A percentile compares a stretch with the other conserved stretches of the same genome.
Evolutionary conservation across 1,139 yeast species (phyloP).

Genomic region (Suhomyces yuchorum): DNA sequence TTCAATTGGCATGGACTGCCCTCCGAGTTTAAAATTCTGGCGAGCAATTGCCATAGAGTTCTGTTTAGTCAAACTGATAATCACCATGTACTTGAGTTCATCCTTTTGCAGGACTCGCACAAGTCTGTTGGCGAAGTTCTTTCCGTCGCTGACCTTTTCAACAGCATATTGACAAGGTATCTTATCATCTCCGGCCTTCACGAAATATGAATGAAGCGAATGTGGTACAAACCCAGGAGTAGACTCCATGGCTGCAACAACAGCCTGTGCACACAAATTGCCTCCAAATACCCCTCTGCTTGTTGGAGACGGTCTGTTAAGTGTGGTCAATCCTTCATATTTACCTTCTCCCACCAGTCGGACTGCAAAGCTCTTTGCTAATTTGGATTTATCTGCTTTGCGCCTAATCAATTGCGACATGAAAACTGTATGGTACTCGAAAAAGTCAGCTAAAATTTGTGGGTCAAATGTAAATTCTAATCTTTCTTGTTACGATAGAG

Average conservation of each 20-base stretch:
- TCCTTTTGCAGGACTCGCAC: slow-evolving; percentile 33
- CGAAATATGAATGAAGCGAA: slow-evolving; percentile 45
- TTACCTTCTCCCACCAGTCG: slow-evolving; percentile 14
- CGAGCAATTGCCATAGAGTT: slow-evolving; percentile 25
- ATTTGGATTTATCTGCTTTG: slow-evolving; percentile 1
- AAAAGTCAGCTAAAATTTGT: background rate
- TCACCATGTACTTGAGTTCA: slow-evolving; percentile 34
- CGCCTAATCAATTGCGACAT: slow-evolving; percentile 3
- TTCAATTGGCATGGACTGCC: slow-evolving; percentile 31
- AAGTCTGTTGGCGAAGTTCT: slow-evolving; percentile 35
- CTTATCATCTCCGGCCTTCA: slow-evolving; percentile 40
- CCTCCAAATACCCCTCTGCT: slow-evolving; percentile 50
- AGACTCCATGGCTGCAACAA: slow-evolving; percentile 44
- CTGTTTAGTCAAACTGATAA: slow-evolving; percentile 36
- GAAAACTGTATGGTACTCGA: background rate
- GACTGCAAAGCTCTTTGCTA: slow-evolving; percentile 15
- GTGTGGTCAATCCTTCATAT: slow-evolving; percentile 35
- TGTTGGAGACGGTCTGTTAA: slow-evolving; percentile 33
- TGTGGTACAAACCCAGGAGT: slow-evolving; percentile 41
- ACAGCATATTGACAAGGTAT: slow-evolving; percentile 33
- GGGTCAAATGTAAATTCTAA: background rate
- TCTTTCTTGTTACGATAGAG: background rate
- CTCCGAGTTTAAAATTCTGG: slow-evolving; percentile 21
- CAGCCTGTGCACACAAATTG: slow-evolving; percentile 43
- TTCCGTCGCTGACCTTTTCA: slow-evolving; percentile 35